Percentiles rank a stretch among this genome's conserved stretches.
These are phyloP conservation scores for Aspergillus fischeri DNA, from an alignment of 2,329 filamentous ascomycete genomes.

Conservation along the genomic window DNA sequence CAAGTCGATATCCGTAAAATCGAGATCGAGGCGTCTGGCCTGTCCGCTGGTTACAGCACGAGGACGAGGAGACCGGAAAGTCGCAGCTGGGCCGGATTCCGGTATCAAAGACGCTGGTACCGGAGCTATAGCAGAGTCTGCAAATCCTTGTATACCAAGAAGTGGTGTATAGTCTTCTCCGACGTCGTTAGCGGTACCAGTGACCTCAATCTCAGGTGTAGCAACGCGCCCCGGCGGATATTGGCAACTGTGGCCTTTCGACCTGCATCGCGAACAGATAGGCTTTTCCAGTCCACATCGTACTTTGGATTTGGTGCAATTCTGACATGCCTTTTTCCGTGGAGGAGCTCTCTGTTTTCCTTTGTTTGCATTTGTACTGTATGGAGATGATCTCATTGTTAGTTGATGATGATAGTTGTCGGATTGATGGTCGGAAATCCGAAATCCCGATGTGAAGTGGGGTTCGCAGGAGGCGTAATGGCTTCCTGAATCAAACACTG, in stretches of 20 bases:
- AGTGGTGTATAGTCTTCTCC: neutral
- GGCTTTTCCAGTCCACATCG: slow-evolving; percentile 17
- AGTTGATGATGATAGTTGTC: neutral
- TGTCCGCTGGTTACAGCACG: neutral
- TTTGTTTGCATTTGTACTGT: neutral
- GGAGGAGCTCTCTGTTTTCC: neutral
- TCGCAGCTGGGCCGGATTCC: neutral
- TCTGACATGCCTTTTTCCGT: slow-evolving; percentile 18
- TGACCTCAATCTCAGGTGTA: neutral
- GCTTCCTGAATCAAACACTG: too few relatives aligned
- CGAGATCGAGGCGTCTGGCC: neutral
- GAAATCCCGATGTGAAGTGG: too few relatives aligned
- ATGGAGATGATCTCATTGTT: neutral
- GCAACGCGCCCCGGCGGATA: slow-evolving; percentile 3
- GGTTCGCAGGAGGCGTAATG: too few relatives aligned
- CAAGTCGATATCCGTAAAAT: slow-evolving; percentile 14
- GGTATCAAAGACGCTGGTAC: neutral
- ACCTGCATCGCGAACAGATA: slow-evolving; percentile 14
- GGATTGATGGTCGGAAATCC: too few relatives aligned
- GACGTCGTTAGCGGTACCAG: neutral
- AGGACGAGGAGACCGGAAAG: neutral
- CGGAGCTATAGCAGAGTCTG: neutral
- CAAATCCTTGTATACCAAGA: neutral
- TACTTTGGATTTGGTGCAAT: slow-evolving; percentile 17
- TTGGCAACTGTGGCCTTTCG: slow-evolving; percentile 12